phyloP scores from a whole-genome alignment of 2,329 filamentous ascomycete species.

The Penicillium olsonii region DNA sequence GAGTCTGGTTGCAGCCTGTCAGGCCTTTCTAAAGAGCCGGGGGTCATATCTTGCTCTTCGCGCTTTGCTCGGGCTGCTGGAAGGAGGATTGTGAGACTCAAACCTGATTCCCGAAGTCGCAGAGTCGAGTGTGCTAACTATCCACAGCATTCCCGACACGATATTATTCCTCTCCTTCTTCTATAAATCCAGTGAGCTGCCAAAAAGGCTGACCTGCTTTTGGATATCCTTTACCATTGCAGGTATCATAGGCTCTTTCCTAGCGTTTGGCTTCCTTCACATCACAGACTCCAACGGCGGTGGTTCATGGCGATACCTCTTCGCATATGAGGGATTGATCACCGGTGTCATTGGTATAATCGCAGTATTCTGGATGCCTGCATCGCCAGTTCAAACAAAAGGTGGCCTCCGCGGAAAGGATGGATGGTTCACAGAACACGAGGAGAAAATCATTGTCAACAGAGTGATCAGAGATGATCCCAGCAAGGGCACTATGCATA shows the following conservation, averaged over 20 bases:
- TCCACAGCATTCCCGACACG: slow-evolving; percentile 6
- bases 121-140: neutral
- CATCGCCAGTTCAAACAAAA: slow-evolving; percentile 64
- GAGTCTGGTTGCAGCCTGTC: slow-evolving; percentile 21
- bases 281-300: slow-evolving; percentile 1
- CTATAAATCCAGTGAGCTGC: slow-evolving; percentile 68
- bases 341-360: slow-evolving; percentile 1
- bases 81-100: slow-evolving; percentile 5
- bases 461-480: slow-evolving; percentile 56
- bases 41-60: slow-evolving; percentile 1
- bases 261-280: slow-evolving; percentile 1
- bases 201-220: slow-evolving; percentile 65
- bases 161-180: slow-evolving; percentile 65
- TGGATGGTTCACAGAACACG: slow-evolving; percentile 65
- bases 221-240: slow-evolving; percentile 63
- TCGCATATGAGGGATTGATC: slow-evolving; percentile 3
- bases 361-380: slow-evolving; percentile 54
- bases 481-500: slow-evolving; percentile 59
- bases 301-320: slow-evolving; percentile 4
- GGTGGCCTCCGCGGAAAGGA: slow-evolving; percentile 59
- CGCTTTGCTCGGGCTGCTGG: neutral
- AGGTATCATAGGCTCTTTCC: slow-evolving; percentile 48
- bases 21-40: neutral
- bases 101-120: too few species aligned
- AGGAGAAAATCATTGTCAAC: slow-evolving; percentile 69